These are phyloP conservation scores for Pyricularia grisea DNA, from an alignment of 2,329 filamentous ascomycete species.

Conservation along the genomic window DNA sequence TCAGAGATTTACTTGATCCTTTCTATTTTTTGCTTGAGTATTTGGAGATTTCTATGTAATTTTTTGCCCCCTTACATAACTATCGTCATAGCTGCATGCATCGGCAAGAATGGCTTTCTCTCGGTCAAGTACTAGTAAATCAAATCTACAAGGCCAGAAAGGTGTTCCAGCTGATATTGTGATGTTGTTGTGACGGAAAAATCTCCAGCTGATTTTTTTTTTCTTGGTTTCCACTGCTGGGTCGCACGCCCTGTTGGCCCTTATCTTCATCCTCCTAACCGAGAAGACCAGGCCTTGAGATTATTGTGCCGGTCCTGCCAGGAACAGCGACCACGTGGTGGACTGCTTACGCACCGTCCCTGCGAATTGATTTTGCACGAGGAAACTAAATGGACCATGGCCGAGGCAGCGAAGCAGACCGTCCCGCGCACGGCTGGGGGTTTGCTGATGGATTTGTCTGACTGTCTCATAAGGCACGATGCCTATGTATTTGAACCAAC, in stretches of 20 bases:
- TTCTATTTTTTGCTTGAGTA: background rate
- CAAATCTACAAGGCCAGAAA: background rate
- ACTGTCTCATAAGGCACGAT: background rate
- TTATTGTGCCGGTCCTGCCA: background rate
- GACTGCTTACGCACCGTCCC: background rate
- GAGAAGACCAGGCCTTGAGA: background rate
- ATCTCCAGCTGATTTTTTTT: background rate
- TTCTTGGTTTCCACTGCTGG: background rate
- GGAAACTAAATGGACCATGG: background rate
- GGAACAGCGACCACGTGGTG: background rate
- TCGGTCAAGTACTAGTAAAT: background rate
- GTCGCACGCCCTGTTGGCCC: background rate
- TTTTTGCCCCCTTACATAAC: background rate
- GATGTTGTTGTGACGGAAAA: background rate
- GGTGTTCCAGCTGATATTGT: background rate
- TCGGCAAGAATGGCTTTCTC: background rate
- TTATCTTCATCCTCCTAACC: background rate
- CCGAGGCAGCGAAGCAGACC: background rate
- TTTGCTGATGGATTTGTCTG: background rate
- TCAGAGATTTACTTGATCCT: background rate
- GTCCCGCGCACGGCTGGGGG: background rate
- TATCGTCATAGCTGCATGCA: background rate
- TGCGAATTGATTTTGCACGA: background rate
- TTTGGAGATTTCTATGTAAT: background rate
- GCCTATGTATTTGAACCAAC: background rate